phyloP scores from a whole-genome alignment of 768 basidiomycete species.

The Auriscalpium microsporum region DNA sequence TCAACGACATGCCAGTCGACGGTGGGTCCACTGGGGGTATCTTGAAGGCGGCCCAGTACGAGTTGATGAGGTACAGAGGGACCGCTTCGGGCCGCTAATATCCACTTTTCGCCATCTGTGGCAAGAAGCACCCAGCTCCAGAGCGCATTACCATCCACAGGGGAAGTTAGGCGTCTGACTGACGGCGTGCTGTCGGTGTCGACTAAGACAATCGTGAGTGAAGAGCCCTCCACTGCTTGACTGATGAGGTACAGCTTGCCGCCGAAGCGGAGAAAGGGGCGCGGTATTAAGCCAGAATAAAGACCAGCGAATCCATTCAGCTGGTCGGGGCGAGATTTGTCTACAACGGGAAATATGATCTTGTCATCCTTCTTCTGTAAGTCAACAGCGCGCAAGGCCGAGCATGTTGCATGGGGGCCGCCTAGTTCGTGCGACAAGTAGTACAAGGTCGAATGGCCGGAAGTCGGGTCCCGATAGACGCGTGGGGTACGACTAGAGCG shows the following conservation, averaged over 20 bases:
- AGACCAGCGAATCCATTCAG: conserved; percentile 25
- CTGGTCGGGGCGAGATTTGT: conserved; percentile 1
- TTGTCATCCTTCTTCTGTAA: conserved; percentile 4
- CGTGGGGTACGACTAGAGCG: conserved; percentile 16
- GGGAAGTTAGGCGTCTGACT: conserved; percentile 8
- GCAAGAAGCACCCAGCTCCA: conserved; percentile 15
- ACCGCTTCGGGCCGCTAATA: conserved; percentile 15
- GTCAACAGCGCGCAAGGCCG: conserved; percentile 16
- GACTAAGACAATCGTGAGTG: conserved; percentile 16
- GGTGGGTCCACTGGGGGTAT: not conserved
- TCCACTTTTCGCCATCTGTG: conserved; percentile 8
- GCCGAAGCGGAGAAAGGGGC: conserved; percentile 18
- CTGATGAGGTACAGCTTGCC: conserved; percentile 9
- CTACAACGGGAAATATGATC: conserved; percentile 15
- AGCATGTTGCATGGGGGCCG: conserved; percentile 23
- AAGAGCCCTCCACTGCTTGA: conserved; percentile 17
- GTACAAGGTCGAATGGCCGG: conserved; percentile 5
- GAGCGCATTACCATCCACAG: conserved; percentile 7
- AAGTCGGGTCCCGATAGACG: not conserved
- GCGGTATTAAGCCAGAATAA: conserved; percentile 20
- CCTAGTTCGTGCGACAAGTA: conserved; percentile 25
- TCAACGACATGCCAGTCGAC: conserved; percentile 12
- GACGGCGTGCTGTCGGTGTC: conserved; percentile 7
- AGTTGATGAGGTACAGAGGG: conserved; percentile 12
- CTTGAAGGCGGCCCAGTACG: conserved; percentile 15